Conservation (phyloP, 2,329 filamentous ascomycete genomes). For the Cladophialophora chaetospira region DNA sequence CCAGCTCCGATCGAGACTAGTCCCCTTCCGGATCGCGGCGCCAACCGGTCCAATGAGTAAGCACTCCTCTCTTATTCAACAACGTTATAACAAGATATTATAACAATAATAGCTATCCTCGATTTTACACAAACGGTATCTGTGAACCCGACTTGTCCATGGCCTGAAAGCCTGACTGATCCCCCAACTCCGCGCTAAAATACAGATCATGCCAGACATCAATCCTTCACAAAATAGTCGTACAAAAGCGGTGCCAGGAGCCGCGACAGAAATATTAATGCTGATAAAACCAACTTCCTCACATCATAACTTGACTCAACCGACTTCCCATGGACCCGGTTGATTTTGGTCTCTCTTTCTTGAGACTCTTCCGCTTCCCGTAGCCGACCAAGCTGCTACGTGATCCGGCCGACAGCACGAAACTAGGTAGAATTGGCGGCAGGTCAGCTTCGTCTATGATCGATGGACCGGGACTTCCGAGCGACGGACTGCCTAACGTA, state of each 20-base stretch:
- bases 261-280: slow-evolving; percentile 16
- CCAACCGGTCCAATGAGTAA: neutral
- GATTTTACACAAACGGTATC: slow-evolving; percentile 3
- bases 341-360: slow-evolving; percentile 19
- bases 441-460: slow-evolving; percentile 31
- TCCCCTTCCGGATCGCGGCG: slow-evolving; percentile 11
- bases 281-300: neutral
- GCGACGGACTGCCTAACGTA: slow-evolving; percentile 18
- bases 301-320: slow-evolving; percentile 21
- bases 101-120: too few relatives aligned
- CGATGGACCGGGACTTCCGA: slow-evolving; percentile 34
- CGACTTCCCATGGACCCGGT: slow-evolving; percentile 18
- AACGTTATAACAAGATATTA: too few relatives aligned
- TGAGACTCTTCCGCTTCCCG: slow-evolving; percentile 33
- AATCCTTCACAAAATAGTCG: slow-evolving; percentile 3
- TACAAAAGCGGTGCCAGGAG: slow-evolving; percentile 23
- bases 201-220: slow-evolving; percentile 2
- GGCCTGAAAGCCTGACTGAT: neutral
- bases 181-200: slow-evolving; percentile 26
- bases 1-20: neutral
- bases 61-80: too few relatives aligned
- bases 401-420: slow-evolving; percentile 45
- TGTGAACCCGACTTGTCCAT: neutral
- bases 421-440: slow-evolving; percentile 42
- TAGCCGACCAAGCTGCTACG: slow-evolving; percentile 40